Evolutionary conservation across 208 protist species (phyloP), one percentile per base, ranked within the genome.

Genomic region (Lotmaria passim): DNA sequence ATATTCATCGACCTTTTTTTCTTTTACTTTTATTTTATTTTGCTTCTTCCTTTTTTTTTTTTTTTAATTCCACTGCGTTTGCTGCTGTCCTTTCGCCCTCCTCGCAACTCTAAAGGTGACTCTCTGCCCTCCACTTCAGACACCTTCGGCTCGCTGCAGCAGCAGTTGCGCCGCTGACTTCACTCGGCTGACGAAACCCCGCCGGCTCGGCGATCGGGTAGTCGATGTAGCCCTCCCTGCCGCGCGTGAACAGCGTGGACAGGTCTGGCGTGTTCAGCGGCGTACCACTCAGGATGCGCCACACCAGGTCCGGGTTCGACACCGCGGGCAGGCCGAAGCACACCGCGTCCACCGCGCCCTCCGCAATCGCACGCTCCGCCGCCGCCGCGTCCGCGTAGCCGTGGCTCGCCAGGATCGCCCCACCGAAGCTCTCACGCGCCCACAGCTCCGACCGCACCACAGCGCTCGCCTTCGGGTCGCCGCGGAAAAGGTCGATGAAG

Each of bases 311-410:
- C 3, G 68, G 46, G 51, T 69, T 73, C 36, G 55, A 24, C 30
- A 82, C 43, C 44, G 73, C 63, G 0, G 41, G 58, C 36, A 44
- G 38, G 24, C 82, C 87, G 41, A 90, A 86, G 23, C 62, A 43
- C 17, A 93, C 74, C 5, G 63, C 69, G 65, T 93, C 87, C 34
- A 77, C 69, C 43, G 47, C 43, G n/a, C 91, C 91, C 34, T 86
- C 84, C 33, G 53, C 72, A 28, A 85, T 70, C 19, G 83, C 85
- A 21, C 81, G 71, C 34, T 64, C 78, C 0, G 91, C 87, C 14
- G 79, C 75, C 2, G 79, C 28, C 30, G 48, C 30, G 31, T 41
- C 41, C 21, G 57, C 26, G 56, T 73, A 73, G 33, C 67, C 67
- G 33, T 73, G 67, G 36, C 67, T 65, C 47, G 67, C 67, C 47